These are phyloP conservation scores for Biancaea sappan DNA, from an alignment of 306 rosid species.

Conservation along the genomic window DNA sequence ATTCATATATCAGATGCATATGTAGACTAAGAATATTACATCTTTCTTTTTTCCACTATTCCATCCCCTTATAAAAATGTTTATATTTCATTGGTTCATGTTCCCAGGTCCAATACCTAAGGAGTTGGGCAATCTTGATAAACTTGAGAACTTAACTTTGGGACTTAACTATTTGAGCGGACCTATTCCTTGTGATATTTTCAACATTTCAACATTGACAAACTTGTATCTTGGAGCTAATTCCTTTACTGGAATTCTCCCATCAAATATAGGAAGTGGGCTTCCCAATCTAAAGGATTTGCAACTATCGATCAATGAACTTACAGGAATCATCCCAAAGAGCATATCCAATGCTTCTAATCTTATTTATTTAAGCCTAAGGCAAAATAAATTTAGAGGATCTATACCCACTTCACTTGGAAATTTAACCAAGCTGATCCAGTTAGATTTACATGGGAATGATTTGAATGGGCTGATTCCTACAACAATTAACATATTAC, in stretches of 20 bases:
- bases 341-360: background rate
- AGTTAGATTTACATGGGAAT: background rate
- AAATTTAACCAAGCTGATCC: background rate
- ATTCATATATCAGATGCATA: too few species aligned
- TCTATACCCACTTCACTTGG: background rate
- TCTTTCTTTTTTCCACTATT: too few species aligned
- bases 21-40: too few species aligned
- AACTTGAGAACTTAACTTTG: too few species aligned
- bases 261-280: background rate
- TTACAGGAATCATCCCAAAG: background rate
- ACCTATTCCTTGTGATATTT: background rate
- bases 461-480: background rate
- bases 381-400: background rate
- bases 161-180: too few species aligned
- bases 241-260: background rate
- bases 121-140: too few species aligned
- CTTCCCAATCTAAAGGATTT: background rate
- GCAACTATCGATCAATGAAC: fast-evolving
- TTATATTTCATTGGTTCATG: too few species aligned
- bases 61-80: too few species aligned
- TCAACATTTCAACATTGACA: slow-evolving; percentile 19
- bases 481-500: background rate
- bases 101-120: too few species aligned
- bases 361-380: background rate
- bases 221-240: background rate